Evolutionary conservation across 345 rosid genomes (phyloP), one percentile per base, ranked within the genome.

Genomic region (Gossypium raimondii): DNA sequence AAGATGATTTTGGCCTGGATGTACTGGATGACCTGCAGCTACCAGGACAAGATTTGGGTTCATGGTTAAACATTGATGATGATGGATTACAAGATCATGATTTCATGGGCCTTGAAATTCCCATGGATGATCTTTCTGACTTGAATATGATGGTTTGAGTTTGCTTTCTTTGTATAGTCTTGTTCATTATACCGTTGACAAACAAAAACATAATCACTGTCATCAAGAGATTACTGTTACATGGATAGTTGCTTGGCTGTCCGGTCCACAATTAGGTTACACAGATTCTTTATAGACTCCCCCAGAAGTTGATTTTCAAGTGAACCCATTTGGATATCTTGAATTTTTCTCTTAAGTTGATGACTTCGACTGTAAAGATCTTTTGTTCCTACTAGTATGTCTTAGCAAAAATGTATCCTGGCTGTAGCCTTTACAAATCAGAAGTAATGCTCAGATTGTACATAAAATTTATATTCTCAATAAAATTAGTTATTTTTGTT

Each of bases 91-190:
- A 87, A 81, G 97, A 93, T 78, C 82, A 86, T 69, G 98, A 91
- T 82, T 91, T 90, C 75, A 87, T 89, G 87, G 98, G 99, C 75
- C 99, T 95, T 75, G 94, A 93, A 81, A 95, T 95, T 81, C 99
- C 99, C 50, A 93, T 91, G 99, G 99, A 95, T 79, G 99, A 95
- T 81, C 95, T 95, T 81, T 84, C 98, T 60, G 98, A 95, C 86
- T 82, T 95, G 72, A 89, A 93, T 82, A 90, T 93, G 99, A 93
- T 91, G 97, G 97, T 95, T 83, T 95, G 85, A 94, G 87, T 79
- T 34, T 79, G 64, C 77, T 78, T 81, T 80, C 77, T 85, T 84
- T 86, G 93, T 92, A 90, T 82, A 94, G 93, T 84, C 88, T 83
- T 90, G 85, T 84, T 89, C 80, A 84, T 88, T 92, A 89, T 89